A percentile compares a stretch with the other conserved stretches of the same genome.
Conservation (phyloP, 306 rosid genomes). For the Cicer bijugum region DNA sequence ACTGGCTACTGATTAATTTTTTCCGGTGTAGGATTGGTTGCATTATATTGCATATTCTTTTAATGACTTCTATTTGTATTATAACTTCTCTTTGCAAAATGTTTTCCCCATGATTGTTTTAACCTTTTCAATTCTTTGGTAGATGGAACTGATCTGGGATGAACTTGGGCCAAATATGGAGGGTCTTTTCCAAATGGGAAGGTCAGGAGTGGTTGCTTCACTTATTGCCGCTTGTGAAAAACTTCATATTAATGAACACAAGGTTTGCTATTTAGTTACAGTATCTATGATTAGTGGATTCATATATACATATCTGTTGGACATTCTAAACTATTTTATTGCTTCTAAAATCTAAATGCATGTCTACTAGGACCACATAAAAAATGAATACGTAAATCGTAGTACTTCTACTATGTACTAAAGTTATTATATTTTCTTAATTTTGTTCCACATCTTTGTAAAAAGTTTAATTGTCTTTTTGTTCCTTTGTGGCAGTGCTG, state of each 20-base stretch:
- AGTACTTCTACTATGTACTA: background rate
- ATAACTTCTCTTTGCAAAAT: conserved; percentile 14
- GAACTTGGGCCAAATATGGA: conserved; percentile 77
- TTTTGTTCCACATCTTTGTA: conserved; percentile 39
- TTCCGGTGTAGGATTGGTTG: conserved; percentile 22
- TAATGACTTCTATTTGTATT: conserved; percentile 21
- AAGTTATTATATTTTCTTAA: conserved; percentile 38
- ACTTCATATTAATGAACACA: conserved; percentile 70
- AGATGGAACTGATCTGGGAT: conserved; percentile 86
- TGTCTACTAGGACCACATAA: conserved; percentile 19
- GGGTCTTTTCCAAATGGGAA: conserved; percentile 80
- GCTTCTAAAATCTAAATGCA: conserved; percentile 15
- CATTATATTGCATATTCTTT: conserved; percentile 37
- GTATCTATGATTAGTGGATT: conserved; percentile 41
- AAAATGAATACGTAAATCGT: conserved; percentile 14
- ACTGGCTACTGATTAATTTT: conserved; percentile 27
- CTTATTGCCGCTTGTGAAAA: conserved; percentile 79
- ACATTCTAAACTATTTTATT: conserved; percentile 21
- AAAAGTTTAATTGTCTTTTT: conserved; percentile 33
- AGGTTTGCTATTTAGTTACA: conserved; percentile 58
- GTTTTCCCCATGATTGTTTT: conserved; percentile 25
- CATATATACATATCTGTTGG: background rate
- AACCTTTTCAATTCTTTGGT: conserved; percentile 40
- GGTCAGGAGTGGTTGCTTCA: conserved; percentile 89
- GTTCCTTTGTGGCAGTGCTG: conserved; percentile 68